Base-by-base conservation (phyloP, 1,139 yeast species). In the Torulaspora globosa region DNA sequence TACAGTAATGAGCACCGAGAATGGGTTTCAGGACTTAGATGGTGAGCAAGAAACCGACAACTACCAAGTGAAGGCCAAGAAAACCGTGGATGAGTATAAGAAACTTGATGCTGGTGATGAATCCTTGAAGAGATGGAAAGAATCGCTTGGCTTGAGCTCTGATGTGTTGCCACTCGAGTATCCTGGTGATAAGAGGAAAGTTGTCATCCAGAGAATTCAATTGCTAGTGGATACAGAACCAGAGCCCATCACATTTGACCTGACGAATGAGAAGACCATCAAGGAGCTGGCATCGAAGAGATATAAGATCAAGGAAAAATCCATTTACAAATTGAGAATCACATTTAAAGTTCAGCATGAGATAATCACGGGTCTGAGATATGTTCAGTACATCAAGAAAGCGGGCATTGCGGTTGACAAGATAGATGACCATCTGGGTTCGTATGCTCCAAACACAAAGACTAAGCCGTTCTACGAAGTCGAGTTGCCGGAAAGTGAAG, bases 111-210 rank as follows among this genome's bases (percentile, higher is more conserved):
- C 94, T 6, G 87, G 88, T 57, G 97, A 89, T 64, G 96, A 87
- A 67, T 84, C 95, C 35, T 73, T 90, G 56, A 87, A 85, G 54
- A 87, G 86, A 66, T 90, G 97, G 97, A 90, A 90, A 69, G 88
- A 83, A 48, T 84, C 95, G 1, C 72, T 90, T 34, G 97, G 97
- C 0, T 72, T 89, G 51, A 64, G 80, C 31, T 73, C 79, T 5
- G 78, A 82, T 31, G 63, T 71, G 6, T 72, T 82, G 50, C 88
- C 92, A 1, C 79, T 83, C 31, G 76, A 67, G 38, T 64, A 52
- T 44, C 77, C 87, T 3, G 84, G 82, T 23, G 96, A 89, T 63
- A 72, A 72, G 43, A 76, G 96, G 50, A 80, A 78, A 55, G 95
- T 88, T 18, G 95, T 88, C 7, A 78, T 88, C 47, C 74, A 84